Conservation (phyloP, 2,329 filamentous ascomycete species). For the Verticillium nubilum region DNA sequence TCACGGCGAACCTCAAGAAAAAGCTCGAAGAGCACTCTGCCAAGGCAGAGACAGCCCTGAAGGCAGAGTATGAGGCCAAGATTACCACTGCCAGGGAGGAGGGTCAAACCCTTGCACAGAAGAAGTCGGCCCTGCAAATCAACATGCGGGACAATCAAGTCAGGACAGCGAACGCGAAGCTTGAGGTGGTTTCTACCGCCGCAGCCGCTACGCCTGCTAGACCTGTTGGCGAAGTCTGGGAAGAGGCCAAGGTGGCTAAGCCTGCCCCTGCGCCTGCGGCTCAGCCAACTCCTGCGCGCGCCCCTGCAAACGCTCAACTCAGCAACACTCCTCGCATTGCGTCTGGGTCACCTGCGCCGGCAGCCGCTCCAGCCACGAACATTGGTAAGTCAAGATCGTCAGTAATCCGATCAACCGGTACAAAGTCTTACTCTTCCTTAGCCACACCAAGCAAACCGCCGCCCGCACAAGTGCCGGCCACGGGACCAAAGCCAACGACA, state of each 20-base stretch:
- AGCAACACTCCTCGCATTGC: neutral
- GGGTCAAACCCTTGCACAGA: conserved; percentile 66
- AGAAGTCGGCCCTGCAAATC: conserved; percentile 68
- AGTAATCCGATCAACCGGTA: neutral
- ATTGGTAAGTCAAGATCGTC: conserved; percentile 6
- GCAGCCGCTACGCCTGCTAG: conserved; percentile 79
- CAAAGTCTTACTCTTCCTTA: neutral
- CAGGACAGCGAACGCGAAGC: conserved; percentile 61
- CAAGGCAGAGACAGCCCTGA: conserved; percentile 42
- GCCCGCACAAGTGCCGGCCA: neutral
- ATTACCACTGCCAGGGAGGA: conserved; percentile 50
- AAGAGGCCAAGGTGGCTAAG: conserved; percentile 58
- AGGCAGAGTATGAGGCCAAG: conserved; percentile 47
- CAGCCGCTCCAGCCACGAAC: conserved; percentile 10
- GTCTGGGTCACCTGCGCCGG: conserved; percentile 6
- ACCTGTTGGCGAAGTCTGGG: conserved; percentile 83
- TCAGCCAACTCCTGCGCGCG: conserved; percentile 4
- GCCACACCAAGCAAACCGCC: conserved; percentile 6
- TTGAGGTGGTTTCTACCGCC: conserved; percentile 74
- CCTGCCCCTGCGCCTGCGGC: conserved; percentile 8
- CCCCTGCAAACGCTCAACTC: conserved; percentile 6
- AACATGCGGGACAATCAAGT: conserved; percentile 73
- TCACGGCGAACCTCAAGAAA: conserved; percentile 60
- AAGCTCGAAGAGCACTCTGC: conserved; percentile 63
- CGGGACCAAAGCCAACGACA: neutral